These are phyloP conservation scores for Bidens hawaiensis DNA, from an alignment of 140 eudicot genomes.

Conservation along the genomic window DNA sequence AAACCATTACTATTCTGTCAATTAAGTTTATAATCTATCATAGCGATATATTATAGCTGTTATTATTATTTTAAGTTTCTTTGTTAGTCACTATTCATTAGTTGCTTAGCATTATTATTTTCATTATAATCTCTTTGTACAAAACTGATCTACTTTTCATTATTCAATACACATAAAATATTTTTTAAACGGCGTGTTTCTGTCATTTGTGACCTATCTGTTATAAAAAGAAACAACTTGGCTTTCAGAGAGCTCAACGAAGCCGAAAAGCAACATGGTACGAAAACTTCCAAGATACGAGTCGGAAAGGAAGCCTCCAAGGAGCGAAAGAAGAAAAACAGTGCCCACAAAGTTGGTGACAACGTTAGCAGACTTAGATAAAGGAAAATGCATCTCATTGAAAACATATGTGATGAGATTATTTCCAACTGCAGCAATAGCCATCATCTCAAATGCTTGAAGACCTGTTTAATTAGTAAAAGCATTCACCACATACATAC, in stretches of 20 bases:
- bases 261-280: conserved; percentile 79
- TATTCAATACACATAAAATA: too few species aligned
- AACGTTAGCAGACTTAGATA: conserved; percentile 71
- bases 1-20: too few species aligned
- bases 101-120: neutral
- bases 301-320: conserved; percentile 83
- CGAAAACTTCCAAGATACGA: conserved; percentile 76
- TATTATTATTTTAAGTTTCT: too few species aligned
- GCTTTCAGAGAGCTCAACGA: conserved; percentile 66
- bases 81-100: too few species aligned
- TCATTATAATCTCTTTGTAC: neutral
- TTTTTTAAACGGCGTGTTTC: too few species aligned
- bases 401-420: conserved; percentile 80
- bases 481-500: neutral
- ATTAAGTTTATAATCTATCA: too few species aligned
- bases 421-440: conserved; percentile 85
- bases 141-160: neutral
- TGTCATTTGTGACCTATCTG: neutral
- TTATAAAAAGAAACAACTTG: neutral
- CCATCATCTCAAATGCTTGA: conserved; percentile 91
- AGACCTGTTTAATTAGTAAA: conserved; percentile 42
- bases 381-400: conserved; percentile 81
- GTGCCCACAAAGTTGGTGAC: conserved; percentile 87
- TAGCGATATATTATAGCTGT: neutral
- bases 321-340: conserved; percentile 71